These are phyloP conservation scores for Exophiala sp. DNA, from an alignment of 2,329 filamentous ascomycete genomes.

Conservation along the genomic window DNA sequence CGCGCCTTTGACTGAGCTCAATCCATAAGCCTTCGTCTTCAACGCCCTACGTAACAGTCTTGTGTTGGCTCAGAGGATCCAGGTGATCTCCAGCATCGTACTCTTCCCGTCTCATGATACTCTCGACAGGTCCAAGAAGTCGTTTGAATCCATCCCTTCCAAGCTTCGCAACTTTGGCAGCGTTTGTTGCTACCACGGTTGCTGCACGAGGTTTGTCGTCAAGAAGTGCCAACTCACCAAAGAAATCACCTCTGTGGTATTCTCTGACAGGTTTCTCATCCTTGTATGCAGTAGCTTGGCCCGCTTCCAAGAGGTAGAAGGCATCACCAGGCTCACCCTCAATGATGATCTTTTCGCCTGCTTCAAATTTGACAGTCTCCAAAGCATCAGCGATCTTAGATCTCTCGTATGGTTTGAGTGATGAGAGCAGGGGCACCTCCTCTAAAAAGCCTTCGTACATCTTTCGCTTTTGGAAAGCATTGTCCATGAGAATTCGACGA, in stretches of 20 bases:
- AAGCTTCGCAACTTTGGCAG: constrained; percentile 88
- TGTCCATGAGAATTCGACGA: constrained; percentile 97
- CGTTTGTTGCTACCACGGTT: constrained; percentile 75
- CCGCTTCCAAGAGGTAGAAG: constrained; percentile 86
- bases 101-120: constrained; percentile 76
- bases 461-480: constrained; percentile 87
- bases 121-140: constrained; percentile 85
- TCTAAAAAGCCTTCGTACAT: constrained; percentile 98
- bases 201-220: constrained; percentile 93
- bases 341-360: constrained; percentile 77
- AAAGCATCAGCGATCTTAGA: constrained; percentile 97
- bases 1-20: neutral
- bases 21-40: neutral
- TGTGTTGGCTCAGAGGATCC: constrained; percentile 29
- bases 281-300: constrained; percentile 84
- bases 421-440: constrained; percentile 80
- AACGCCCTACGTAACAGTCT: constrained; percentile 36
- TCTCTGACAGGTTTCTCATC: constrained; percentile 67
- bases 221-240: constrained; percentile 88
- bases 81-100: constrained; percentile 34
- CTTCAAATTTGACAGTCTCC: constrained; percentile 80
- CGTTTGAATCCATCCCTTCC: constrained; percentile 95
- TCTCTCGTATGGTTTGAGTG: constrained; percentile 85
- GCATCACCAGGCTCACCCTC: constrained; percentile 89
- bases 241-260: constrained; percentile 92